phyloP scores from a whole-genome alignment of 495 filamentous ascomycete species.

The Aspergillus wentii region DNA sequence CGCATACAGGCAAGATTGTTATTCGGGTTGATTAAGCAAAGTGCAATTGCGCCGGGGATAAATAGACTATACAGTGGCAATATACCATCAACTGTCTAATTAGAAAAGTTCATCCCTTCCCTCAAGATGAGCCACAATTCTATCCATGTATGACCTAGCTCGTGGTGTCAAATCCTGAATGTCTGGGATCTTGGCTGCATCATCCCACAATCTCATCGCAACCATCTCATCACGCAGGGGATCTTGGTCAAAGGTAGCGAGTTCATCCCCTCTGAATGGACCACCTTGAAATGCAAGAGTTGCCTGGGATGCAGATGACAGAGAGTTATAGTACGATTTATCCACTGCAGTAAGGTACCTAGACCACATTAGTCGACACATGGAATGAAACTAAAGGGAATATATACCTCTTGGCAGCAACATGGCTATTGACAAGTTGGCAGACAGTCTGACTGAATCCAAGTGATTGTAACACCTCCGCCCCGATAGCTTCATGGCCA shows the following conservation, averaged over 20 bases:
- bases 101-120: no score
- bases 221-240: conserved; percentile 35
- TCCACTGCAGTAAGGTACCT: conserved; percentile 38
- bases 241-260: conserved; percentile 22
- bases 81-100: no score
- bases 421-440: conserved; percentile 37
- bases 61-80: no score
- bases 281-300: conserved; percentile 41
- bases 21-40: conserved; percentile 13
- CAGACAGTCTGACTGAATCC: conserved; percentile 36
- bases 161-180: conserved; percentile 24
- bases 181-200: conserved; percentile 32
- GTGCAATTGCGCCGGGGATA: no score
- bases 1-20: conserved; percentile 26
- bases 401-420: conserved; percentile 38
- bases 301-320: conserved; percentile 33
- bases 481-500: conserved; percentile 39
- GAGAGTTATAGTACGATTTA: conserved; percentile 27
- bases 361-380: not conserved
- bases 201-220: conserved; percentile 37
- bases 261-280: conserved; percentile 31
- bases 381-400: not conserved
- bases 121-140: conserved; percentile 22
- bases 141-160: conserved; percentile 22
- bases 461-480: conserved; percentile 28